A percentile compares a stretch with the other conserved stretches of the same genome.
These are phyloP conservation scores for Candida boidinii DNA, from an alignment of 805 yeast species.

Conservation along the genomic window DNA sequence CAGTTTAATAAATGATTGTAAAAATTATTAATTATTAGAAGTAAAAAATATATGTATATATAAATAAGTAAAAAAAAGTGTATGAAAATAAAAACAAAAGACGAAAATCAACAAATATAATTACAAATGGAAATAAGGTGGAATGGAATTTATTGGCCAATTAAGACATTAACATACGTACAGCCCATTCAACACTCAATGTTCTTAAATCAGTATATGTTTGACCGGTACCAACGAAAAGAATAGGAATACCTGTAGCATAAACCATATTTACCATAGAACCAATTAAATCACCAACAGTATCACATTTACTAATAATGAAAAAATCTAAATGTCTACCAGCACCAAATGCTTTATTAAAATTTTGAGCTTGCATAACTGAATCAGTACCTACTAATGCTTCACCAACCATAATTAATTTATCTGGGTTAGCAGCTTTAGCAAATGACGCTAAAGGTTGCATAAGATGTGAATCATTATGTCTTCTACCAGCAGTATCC, in stretches of 20 bases:
- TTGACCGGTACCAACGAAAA: constrained; percentile 96
- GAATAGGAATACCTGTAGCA: constrained; percentile 90
- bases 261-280: constrained; percentile 96
- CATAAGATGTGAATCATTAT: constrained; percentile 90
- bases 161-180: constrained; percentile 66
- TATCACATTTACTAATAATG: constrained; percentile 89
- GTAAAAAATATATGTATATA: too few relatives aligned
- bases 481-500: constrained; percentile 98
- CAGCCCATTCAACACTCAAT: constrained; percentile 88
- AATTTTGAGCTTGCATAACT: constrained; percentile 88
- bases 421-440: constrained; percentile 90
- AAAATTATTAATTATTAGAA: too few relatives aligned
- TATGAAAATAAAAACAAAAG: too few relatives aligned
- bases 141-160: too few relatives aligned
- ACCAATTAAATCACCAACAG: constrained; percentile 95
- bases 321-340: constrained; percentile 78
- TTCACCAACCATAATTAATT: constrained; percentile 97
- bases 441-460: constrained; percentile 94
- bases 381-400: constrained; percentile 97
- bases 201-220: constrained; percentile 91
- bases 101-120: too few relatives aligned
- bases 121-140: too few relatives aligned
- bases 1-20: too few relatives aligned
- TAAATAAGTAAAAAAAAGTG: too few relatives aligned
- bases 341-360: constrained; percentile 88